Evolutionary conservation across 2,329 filamentous ascomycete genomes (phyloP).

Genomic region (Ophiostoma ulmi): DNA sequence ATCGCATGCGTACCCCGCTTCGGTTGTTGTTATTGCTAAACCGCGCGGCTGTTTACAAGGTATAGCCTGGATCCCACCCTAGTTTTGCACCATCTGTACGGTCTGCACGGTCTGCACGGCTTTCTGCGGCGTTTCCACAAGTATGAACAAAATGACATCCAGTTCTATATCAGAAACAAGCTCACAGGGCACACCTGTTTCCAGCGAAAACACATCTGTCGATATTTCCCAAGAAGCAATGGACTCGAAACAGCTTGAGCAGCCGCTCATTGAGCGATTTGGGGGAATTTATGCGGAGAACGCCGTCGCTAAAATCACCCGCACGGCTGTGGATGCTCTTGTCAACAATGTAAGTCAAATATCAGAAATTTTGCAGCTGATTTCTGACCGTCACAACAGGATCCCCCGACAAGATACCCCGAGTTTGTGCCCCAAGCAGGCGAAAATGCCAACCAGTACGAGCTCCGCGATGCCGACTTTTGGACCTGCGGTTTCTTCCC

Average conservation of each 20-base stretch:
- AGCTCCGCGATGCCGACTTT: constrained; percentile 28
- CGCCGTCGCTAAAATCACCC: constrained; percentile 28
- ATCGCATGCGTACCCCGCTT: constrained; percentile 14
- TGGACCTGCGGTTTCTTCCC: constrained; percentile 42
- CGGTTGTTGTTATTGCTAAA: neutral
- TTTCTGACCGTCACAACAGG: neutral
- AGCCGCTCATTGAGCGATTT: constrained; percentile 17
- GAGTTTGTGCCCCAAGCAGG: constrained; percentile 30
- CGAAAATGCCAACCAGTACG: constrained; percentile 24
- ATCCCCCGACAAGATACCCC: constrained; percentile 28
- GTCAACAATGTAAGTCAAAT: constrained; percentile 13
- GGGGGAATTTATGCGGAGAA: constrained; percentile 28
- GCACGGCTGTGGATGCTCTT: constrained; percentile 26
- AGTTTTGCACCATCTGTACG: neutral
- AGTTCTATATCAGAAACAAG: constrained; percentile 14
- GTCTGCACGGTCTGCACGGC: neutral
- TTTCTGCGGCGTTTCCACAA: neutral
- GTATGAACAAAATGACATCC: constrained; percentile 1
- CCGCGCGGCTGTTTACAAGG: neutral
- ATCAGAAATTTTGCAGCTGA: neutral
- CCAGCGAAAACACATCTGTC: constrained; percentile 20
- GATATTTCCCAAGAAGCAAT: neutral
- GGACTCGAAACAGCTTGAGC: neutral
- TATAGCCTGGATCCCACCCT: neutral
- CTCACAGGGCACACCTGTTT: constrained; percentile 12